Base-by-base conservation (phyloP, 371 early-diverging fungal species). In the Rhizopus sp. region DNA sequence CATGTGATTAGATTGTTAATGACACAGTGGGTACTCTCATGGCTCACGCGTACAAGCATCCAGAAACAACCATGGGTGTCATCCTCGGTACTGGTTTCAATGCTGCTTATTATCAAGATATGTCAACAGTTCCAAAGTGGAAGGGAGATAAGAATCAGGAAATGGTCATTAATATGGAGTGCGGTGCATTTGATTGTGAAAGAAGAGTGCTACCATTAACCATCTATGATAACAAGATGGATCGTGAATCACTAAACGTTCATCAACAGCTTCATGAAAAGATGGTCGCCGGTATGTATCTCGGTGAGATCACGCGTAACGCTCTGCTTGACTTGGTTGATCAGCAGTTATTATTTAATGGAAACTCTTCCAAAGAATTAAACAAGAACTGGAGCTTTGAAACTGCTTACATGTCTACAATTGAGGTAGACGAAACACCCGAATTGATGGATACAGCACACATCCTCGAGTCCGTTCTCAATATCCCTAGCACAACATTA, bases 1-100 rank as follows among this genome's bases (percentile, higher is more conserved):
- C 7, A 10, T 0, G 1, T 41, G 9, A 13, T 33, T 51, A 78
- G 61, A 75, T 98, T 46, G 89, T 98, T 53, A 98, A 98, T 76
- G 99, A 98, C 75, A 95, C 99, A 0, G 96, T 95, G 10, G 97
- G 97, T 46, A 95, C 97, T 7, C 75, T 96, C 47, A 82, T 95
- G 68, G 89, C 95, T 39, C 87, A 93, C 55, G 92, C 91, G 0
- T 96, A 95, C 80, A 65, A 72, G 50, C 66, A 88, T 53, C 92
- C 94, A 10, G 83, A 88, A 44, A 93, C 95, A 23, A 73, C 81
- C 60, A 84, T 95, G 72, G 96, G 95, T 62, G 91, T 95, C 33
- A 96, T 96, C 59, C 80, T 97, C 35, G 99, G 99, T 53, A 99
- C 99, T 9, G 99, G 99, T 37, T 90, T 93, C 60, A 98, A 98